Conservation (phyloP, 2,329 filamentous ascomycete genomes). For the Penicillium concentricum region DNA sequence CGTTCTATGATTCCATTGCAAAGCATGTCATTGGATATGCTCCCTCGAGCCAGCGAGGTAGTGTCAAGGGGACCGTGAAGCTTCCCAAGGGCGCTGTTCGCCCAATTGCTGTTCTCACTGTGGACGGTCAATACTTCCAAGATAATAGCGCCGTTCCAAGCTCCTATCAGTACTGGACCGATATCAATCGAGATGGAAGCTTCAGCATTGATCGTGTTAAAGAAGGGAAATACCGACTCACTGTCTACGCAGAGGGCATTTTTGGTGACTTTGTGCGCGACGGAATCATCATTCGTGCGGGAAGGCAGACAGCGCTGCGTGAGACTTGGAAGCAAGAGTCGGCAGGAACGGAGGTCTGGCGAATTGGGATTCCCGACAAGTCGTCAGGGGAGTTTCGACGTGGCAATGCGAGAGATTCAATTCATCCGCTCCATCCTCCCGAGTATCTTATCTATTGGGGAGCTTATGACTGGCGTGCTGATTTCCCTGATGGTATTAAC, state of each 20-base stretch:
- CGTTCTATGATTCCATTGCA: constrained; percentile 65
- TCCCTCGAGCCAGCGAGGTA: constrained; percentile 52
- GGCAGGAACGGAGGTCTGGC: constrained; percentile 60
- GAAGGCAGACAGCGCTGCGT: constrained; percentile 38
- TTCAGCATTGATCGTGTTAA: constrained; percentile 57
- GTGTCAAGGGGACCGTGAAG: constrained; percentile 51
- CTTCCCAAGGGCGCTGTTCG: constrained; percentile 54
- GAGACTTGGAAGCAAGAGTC: constrained; percentile 56
- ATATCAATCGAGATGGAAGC: constrained; percentile 49
- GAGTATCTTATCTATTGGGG: constrained; percentile 64
- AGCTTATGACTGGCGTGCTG: constrained; percentile 57
- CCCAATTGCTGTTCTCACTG: constrained; percentile 57
- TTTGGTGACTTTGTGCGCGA: constrained; percentile 62
- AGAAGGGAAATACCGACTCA: constrained; percentile 60
- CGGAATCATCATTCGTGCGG: constrained; percentile 46
- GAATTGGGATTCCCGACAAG: constrained; percentile 63
- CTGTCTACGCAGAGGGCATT: constrained; percentile 61
- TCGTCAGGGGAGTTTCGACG: constrained; percentile 61
- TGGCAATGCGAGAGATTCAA: constrained; percentile 52
- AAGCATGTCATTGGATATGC: constrained; percentile 60
- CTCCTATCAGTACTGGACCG: constrained; percentile 64
- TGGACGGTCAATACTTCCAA: constrained; percentile 55
- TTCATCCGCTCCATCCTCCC: constrained; percentile 53
- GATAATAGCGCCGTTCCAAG: constrained; percentile 56
- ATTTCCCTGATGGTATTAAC: constrained; percentile 59